Percentiles rank a stretch among this genome's conserved stretches.
These are phyloP conservation scores for Verticillium dahliae DNA, from an alignment of 2,329 filamentous ascomycete genomes.

Conservation along the genomic window DNA sequence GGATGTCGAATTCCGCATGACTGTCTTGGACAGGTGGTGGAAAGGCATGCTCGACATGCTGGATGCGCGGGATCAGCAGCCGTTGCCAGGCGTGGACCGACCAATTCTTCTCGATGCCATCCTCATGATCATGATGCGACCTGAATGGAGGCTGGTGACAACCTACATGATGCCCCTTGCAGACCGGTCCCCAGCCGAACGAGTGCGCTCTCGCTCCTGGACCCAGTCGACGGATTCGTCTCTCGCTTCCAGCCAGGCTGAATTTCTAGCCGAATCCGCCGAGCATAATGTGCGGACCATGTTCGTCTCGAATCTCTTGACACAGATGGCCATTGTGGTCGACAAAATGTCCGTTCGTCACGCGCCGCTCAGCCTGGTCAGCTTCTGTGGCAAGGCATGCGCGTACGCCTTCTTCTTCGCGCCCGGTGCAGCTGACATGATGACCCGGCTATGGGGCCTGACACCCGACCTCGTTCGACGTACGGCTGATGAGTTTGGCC, in stretches of 20 bases:
- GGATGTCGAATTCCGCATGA: conserved; percentile 73
- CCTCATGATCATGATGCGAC: conserved; percentile 76
- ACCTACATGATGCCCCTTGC: conserved; percentile 58
- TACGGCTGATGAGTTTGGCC: conserved; percentile 61
- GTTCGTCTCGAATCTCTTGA: conserved; percentile 73
- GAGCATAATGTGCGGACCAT: conserved; percentile 86
- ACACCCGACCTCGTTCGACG: conserved; percentile 63
- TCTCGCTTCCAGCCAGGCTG: conserved; percentile 58
- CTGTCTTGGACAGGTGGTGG: conserved; percentile 90
- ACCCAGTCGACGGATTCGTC: conserved; percentile 50
- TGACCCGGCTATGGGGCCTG: conserved; percentile 75
- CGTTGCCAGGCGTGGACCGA: conserved; percentile 77
- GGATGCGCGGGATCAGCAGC: conserved; percentile 59
- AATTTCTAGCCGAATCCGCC: conserved; percentile 57
- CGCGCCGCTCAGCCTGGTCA: conserved; percentile 59
- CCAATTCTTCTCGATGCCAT: conserved; percentile 74
- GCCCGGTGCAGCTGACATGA: conserved; percentile 75
- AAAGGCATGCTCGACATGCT: conserved; percentile 74
- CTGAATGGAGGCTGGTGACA: conserved; percentile 76
- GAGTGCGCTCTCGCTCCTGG: conserved; percentile 34
- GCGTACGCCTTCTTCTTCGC: conserved; percentile 94
- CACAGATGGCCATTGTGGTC: conserved; percentile 81
- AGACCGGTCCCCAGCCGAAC: conserved; percentile 45
- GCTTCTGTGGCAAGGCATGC: conserved; percentile 84
- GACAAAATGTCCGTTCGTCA: conserved; percentile 81